Percentiles rank a stretch among this genome's conserved stretches.
These are phyloP conservation scores for Geotrichum reessii DNA, from an alignment of 1,139 yeast genomes.

Conservation along the genomic window DNA sequence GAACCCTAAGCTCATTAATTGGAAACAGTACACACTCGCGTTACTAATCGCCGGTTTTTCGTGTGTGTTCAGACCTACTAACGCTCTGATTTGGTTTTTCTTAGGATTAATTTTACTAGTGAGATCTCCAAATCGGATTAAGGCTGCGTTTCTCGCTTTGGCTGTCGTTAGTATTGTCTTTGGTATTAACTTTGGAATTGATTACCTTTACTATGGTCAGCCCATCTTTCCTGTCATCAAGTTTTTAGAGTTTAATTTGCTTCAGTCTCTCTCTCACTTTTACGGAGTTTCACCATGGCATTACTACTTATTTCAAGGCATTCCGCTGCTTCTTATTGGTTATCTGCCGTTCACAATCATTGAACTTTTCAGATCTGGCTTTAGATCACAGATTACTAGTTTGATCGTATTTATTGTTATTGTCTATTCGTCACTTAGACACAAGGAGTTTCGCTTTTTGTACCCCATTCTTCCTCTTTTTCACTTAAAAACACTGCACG, in stretches of 20 bases:
- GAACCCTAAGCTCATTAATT: constrained; percentile 30
- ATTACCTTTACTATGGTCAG: constrained; percentile 54
- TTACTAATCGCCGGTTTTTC: constrained; percentile 29
- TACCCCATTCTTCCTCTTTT: constrained; percentile 79
- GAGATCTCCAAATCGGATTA: constrained; percentile 11
- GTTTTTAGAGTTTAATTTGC: constrained; percentile 70
- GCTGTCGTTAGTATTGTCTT: constrained; percentile 33
- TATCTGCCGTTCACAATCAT: constrained; percentile 55
- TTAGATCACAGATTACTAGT: constrained; percentile 27
- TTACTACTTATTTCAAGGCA: constrained; percentile 74
- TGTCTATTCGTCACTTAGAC: constrained; percentile 61
- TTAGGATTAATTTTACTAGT: constrained; percentile 45
- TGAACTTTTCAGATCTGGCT: constrained; percentile 37
- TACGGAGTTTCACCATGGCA: constrained; percentile 86
- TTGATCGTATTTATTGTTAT: constrained; percentile 42
- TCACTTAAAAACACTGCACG: constrained; percentile 30
- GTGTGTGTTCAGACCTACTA: constrained; percentile 72
- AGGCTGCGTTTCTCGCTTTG: constrained; percentile 27
- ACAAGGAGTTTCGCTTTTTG: constrained; percentile 89
- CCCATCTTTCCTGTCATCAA: constrained; percentile 55
- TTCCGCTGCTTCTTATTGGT: constrained; percentile 68
- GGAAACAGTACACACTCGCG: constrained; percentile 22
- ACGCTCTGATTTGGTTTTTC: constrained; percentile 64
- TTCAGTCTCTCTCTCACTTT: constrained; percentile 66
- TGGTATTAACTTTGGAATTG: constrained; percentile 42